Percentiles rank a stretch among this genome's conserved stretches.
These are phyloP conservation scores for Colletotrichum sp. DNA, from an alignment of 2,329 filamentous ascomycete species.

Conservation along the genomic window DNA sequence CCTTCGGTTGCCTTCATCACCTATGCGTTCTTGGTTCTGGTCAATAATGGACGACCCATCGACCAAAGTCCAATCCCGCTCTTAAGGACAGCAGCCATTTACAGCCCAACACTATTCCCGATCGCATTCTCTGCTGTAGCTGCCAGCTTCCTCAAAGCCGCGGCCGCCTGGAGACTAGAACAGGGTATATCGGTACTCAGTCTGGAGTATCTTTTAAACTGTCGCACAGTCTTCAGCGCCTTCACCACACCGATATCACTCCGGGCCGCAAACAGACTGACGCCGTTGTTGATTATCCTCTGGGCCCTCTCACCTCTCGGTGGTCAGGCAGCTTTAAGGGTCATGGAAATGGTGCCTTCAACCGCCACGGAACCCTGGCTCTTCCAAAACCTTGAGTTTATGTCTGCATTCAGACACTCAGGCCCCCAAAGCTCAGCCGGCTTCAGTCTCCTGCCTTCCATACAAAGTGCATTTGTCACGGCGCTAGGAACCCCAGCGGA, in stretches of 20 bases:
- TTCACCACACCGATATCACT: not conserved
- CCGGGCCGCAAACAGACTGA: not conserved
- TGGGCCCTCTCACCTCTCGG: conserved; percentile 6
- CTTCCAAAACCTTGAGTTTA: not conserved
- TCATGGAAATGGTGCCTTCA: not conserved
- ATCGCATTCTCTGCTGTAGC: conserved; percentile 3
- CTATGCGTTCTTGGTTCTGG: not conserved
- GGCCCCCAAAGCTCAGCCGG: not conserved
- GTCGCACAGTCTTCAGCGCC: not conserved
- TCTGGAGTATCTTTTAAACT: not conserved
- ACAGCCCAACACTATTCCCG: conserved; percentile 1
- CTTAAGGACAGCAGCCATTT: not conserved
- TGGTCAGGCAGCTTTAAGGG: not conserved
- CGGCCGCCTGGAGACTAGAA: not conserved
- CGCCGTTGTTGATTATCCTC: not conserved
- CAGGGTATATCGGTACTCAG: not conserved
- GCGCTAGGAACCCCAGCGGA: not conserved
- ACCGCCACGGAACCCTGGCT: not conserved
- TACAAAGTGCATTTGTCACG: not conserved
- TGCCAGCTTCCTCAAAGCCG: not conserved
- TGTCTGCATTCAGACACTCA: not conserved
- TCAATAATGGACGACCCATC: not conserved
- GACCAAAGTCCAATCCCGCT: not conserved
- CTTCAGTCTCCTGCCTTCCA: not conserved
- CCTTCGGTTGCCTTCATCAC: not conserved